Evolutionary conservation across 441 rosid genomes (phyloP).

Genomic region (Pelargonium fulgidum): DNA sequence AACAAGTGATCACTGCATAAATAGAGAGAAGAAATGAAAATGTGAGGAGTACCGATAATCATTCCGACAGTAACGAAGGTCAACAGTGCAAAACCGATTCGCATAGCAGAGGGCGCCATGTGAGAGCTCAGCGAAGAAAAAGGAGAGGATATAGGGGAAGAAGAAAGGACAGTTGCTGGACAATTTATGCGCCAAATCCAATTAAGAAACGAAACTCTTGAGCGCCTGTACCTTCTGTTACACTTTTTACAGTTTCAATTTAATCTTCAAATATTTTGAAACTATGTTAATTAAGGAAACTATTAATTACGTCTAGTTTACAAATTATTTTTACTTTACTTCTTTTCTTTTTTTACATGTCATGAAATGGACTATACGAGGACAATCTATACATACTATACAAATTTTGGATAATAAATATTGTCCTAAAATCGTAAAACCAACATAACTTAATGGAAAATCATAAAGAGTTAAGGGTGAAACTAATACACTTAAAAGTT

Average conservation of each 20-base stretch:
- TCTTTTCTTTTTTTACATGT: no score
- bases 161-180: neutral
- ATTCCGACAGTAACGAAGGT: constrained; percentile 87
- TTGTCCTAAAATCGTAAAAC: no score
- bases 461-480: no score
- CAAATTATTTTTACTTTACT: no score
- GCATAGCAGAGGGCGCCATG: constrained; percentile 52
- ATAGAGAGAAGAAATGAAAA: neutral
- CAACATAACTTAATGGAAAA: no score
- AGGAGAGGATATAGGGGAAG: neutral
- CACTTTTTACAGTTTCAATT: neutral
- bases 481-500: no score
- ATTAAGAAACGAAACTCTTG: neutral
- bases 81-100: constrained; percentile 64
- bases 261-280: no score
- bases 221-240: neutral
- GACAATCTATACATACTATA: no score
- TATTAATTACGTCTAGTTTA: no score
- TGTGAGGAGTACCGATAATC: constrained; percentile 95
- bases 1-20: neutral
- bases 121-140: neutral
- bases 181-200: neutral
- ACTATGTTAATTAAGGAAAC: no score
- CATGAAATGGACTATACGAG: no score
- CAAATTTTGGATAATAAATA: no score